These are phyloP conservation scores for Tolypocladium cylindrosporum DNA, from an alignment of 2,329 filamentous ascomycete species.

Conservation along the genomic window DNA sequence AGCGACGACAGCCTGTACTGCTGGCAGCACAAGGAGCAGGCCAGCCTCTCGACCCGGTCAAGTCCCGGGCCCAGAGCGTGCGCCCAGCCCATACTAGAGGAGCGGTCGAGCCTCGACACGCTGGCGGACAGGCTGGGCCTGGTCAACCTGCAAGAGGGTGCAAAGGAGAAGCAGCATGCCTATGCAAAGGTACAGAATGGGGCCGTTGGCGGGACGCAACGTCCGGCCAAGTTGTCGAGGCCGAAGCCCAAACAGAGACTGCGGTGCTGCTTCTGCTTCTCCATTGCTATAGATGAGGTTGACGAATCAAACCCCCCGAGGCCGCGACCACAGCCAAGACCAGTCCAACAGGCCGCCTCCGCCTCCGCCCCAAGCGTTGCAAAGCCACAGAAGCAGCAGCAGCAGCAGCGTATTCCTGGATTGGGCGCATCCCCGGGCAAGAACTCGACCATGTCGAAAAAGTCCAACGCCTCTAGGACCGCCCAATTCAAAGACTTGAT, in stretches of 20 bases:
- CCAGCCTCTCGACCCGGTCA: slow-evolving; percentile 35
- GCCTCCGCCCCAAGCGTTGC: slow-evolving; percentile 8
- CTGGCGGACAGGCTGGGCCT: slow-evolving; percentile 71
- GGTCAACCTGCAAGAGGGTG: slow-evolving; percentile 48
- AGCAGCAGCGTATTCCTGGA: slow-evolving; percentile 1
- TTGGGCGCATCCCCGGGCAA: slow-evolving; percentile 17
- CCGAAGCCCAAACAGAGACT: slow-evolving; percentile 21
- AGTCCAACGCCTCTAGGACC: slow-evolving; percentile 20
- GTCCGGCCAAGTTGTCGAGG: slow-evolving; percentile 10
- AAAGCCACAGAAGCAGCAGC: neutral
- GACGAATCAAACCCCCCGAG: slow-evolving; percentile 23
- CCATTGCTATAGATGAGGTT: slow-evolving; percentile 34
- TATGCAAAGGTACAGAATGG: slow-evolving; percentile 7
- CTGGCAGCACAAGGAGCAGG: slow-evolving; percentile 93
- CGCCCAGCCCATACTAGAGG: slow-evolving; percentile 46
- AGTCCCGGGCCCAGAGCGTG: slow-evolving; percentile 32
- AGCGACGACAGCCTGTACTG: slow-evolving; percentile 63
- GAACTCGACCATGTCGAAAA: slow-evolving; percentile 16
- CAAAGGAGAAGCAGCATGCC: slow-evolving; percentile 13
- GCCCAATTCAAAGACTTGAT: slow-evolving; percentile 43
- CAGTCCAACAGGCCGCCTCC: slow-evolving; percentile 27
- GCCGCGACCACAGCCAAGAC: slow-evolving; percentile 33
- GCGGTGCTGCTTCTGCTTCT: slow-evolving; percentile 43
- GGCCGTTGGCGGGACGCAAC: slow-evolving; percentile 11
- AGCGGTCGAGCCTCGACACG: slow-evolving; percentile 75